Evolutionary conservation across 2,329 filamentous ascomycete genomes (phyloP), one percentile per base, ranked within the genome.

Genomic region (Rutstroemia sp.): DNA sequence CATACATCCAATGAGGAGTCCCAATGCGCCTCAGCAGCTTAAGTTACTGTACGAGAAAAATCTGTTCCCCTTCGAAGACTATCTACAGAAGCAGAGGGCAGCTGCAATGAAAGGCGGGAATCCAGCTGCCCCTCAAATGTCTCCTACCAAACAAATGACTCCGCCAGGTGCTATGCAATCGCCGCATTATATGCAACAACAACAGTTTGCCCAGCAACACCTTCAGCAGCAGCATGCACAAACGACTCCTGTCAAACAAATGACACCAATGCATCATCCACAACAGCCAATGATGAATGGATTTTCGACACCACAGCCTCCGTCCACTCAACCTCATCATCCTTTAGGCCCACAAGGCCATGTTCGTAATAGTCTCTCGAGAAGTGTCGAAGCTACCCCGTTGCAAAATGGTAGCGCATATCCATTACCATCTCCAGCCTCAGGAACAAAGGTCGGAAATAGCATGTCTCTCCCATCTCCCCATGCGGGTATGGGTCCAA

Each of bases 11-110:
- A 77, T 79, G 52, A 86, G 89, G 61, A 74, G 81, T 54, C 86
- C 85, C 1, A 80, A 77, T 9, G 90, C 88, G 0, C 78, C 83
- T 2, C 79, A 81, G 57, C 85, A 94, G 63, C 71, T 96, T 63
- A 83, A 85, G 64, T 77, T 79, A 27, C 79, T 89, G 6, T 95
- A 94, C 70, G 86, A 91, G 65, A 79, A 81, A 38, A 91, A 92
- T 62, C 73, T 96, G 5, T 74, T 80, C 25, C 80, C 85, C 34
- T 96, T 95, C 62, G 92, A 96, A 69, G 81, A 85, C 58, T 80
- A 81, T 63, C 81, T 76, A 61, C 76, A 75, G 25, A 74, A 77
- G 45, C 77, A 78, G 54, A 65, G 63, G 53, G 61, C 60, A 23
- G 65, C 57, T 23, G 65, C 66, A 61, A 63, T 64, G 60, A 62